These are phyloP conservation scores for Echinosophora koreensis DNA, from an alignment of 306 rosid genomes.

Conservation along the genomic window DNA sequence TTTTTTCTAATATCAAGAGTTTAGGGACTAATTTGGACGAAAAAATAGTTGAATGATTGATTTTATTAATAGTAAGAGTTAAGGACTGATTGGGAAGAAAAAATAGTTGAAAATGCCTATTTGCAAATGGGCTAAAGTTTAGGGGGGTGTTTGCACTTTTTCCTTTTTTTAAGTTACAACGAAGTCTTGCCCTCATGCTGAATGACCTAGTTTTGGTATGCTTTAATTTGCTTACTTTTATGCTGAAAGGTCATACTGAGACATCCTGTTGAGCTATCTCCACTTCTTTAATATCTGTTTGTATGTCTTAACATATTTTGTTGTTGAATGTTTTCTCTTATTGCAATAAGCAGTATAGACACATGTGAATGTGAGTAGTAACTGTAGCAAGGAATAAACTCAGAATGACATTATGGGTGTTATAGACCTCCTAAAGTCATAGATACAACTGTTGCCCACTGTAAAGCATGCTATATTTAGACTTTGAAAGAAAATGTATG, in stretches of 20 bases:
- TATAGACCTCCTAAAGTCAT: not conserved
- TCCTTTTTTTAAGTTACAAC: conserved; percentile 37
- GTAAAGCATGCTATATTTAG: not conserved
- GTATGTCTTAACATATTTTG: conserved; percentile 19
- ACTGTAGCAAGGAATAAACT: not conserved
- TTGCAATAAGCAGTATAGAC: conserved; percentile 9
- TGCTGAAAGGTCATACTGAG: conserved; percentile 13
- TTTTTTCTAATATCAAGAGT: no score
- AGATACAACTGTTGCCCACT: not conserved
- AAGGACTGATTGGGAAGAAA: no score
- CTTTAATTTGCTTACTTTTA: conserved; percentile 30
- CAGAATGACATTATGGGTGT: not conserved
- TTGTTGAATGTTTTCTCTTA: not conserved
- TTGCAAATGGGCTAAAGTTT: no score
- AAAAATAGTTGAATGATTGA: no score
- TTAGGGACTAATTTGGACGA: no score
- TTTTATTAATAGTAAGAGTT: no score
- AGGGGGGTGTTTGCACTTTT: no score
- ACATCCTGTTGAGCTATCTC: conserved; percentile 21
- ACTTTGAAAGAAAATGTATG: not conserved
- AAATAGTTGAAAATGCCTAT: no score
- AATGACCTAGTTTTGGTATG: not conserved
- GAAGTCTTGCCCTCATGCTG: conserved; percentile 28
- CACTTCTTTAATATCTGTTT: conserved; percentile 9
- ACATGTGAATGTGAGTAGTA: not conserved